These are phyloP conservation scores for Magnaporthiopsis incrustans DNA, from an alignment of 2,329 filamentous ascomycete species.

Conservation along the genomic window DNA sequence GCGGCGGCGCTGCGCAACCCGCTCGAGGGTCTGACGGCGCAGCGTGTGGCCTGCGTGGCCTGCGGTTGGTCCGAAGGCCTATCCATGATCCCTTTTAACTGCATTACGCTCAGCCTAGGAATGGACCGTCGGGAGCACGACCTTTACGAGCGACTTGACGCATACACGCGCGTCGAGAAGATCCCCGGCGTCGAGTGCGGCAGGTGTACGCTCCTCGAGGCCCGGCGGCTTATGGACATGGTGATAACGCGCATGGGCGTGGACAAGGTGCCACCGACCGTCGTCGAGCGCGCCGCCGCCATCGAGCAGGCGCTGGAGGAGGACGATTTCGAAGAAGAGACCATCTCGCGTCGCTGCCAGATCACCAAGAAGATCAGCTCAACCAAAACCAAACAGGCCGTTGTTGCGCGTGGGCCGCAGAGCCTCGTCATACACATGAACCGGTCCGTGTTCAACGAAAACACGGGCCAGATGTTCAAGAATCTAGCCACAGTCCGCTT, in stretches of 20 bases:
- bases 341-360: slow-evolving; percentile 54
- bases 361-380: slow-evolving; percentile 61
- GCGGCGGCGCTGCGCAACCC: slow-evolving; percentile 54
- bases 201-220: slow-evolving; percentile 73
- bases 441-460: slow-evolving; percentile 81
- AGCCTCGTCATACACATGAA: slow-evolving; percentile 84
- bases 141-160: slow-evolving; percentile 70
- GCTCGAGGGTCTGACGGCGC: slow-evolving; percentile 78
- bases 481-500: slow-evolving; percentile 76
- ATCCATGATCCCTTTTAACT: slow-evolving; percentile 89
- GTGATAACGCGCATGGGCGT: slow-evolving; percentile 29
- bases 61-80: slow-evolving; percentile 86
- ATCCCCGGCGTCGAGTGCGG: slow-evolving; percentile 88
- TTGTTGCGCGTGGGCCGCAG: slow-evolving; percentile 73
- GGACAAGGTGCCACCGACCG: slow-evolving; percentile 20
- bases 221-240: slow-evolving; percentile 37
- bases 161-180: slow-evolving; percentile 74
- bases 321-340: slow-evolving; percentile 70
- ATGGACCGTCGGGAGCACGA: slow-evolving; percentile 53
- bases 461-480: slow-evolving; percentile 71
- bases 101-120: slow-evolving; percentile 77
- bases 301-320: slow-evolving; percentile 67
- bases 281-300: slow-evolving; percentile 35
- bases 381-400: slow-evolving; percentile 84
- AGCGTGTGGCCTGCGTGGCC: slow-evolving; percentile 76